These are phyloP conservation scores for Botryotinia calthae DNA, from an alignment of 2,329 filamentous ascomycete genomes.

Conservation along the genomic window DNA sequence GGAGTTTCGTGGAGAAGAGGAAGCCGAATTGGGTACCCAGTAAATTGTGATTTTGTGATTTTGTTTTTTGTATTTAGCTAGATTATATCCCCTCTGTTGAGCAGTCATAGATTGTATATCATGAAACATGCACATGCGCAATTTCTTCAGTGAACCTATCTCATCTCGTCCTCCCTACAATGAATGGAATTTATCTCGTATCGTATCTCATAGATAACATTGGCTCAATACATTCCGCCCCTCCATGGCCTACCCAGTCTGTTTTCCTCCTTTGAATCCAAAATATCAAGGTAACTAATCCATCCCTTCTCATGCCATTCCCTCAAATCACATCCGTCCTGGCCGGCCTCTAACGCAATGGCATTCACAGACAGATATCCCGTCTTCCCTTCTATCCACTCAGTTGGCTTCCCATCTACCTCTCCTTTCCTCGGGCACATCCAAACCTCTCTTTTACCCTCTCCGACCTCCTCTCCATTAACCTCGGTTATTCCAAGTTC, in stretches of 20 bases:
- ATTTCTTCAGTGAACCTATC: background rate
- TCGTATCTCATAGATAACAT: background rate
- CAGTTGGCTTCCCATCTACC: slow-evolving; percentile 33
- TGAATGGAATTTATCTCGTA: background rate
- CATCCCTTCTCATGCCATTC: slow-evolving; percentile 41
- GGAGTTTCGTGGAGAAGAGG: slow-evolving; percentile 74
- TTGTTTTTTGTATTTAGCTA: slow-evolving; percentile 10
- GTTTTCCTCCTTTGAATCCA: slow-evolving; percentile 22
- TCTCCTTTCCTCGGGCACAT: slow-evolving; percentile 35
- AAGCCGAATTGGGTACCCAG: slow-evolving; percentile 65
- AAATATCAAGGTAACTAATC: slow-evolving; percentile 34
- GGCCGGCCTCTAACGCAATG: slow-evolving; percentile 40
- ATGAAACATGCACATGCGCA: background rate
- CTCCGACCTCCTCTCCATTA: slow-evolving; percentile 24
- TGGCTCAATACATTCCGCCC: slow-evolving; percentile 34
- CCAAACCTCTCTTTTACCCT: slow-evolving; percentile 34
- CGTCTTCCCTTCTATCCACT: slow-evolving; percentile 31
- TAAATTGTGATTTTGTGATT: slow-evolving; percentile 48
- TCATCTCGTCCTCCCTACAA: background rate
- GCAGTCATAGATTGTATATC: background rate
- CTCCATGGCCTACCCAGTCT: slow-evolving; percentile 29
- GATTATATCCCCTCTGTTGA: slow-evolving; percentile 4
- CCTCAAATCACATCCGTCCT: slow-evolving; percentile 42
- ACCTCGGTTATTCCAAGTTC: slow-evolving; percentile 11
- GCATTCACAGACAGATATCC: slow-evolving; percentile 44